phyloP scores from a whole-genome alignment of 768 basidiomycete species.

The Lentinus tigrinus region DNA sequence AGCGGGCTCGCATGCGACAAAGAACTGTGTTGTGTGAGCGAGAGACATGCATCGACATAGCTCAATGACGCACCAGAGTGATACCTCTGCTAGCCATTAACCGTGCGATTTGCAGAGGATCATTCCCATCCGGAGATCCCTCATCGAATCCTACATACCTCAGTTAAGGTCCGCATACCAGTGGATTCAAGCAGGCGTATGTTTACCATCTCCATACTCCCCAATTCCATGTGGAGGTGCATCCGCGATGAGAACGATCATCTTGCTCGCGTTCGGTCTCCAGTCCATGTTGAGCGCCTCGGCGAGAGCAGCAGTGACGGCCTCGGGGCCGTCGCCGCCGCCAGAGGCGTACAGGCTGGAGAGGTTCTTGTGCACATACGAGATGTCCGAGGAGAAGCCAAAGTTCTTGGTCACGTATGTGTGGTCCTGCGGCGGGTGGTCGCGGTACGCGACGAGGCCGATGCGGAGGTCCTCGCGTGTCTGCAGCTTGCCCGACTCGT shows the following conservation, averaged over 20 bases:
- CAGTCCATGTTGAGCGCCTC: slow-evolving; percentile 90
- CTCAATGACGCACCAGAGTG: slow-evolving; percentile 60
- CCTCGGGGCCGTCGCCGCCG: slow-evolving; percentile 95
- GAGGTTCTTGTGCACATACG: slow-evolving; percentile 80
- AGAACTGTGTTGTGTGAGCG: slow-evolving; percentile 59
- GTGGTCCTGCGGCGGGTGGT: slow-evolving; percentile 97
- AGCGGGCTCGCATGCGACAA: slow-evolving; percentile 98
- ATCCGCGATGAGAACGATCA: slow-evolving; percentile 96
- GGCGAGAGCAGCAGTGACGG: slow-evolving; percentile 89
- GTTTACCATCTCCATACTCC: slow-evolving; percentile 91
- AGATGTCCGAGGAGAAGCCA: slow-evolving; percentile 91
- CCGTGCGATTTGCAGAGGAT: slow-evolving; percentile 86
- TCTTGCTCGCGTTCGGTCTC: slow-evolving; percentile 86
- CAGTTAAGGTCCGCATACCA: slow-evolving; percentile 12
- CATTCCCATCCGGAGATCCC: slow-evolving; percentile 91
- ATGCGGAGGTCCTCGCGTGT: slow-evolving; percentile 84
- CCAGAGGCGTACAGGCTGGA: slow-evolving; percentile 85
- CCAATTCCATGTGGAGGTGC: slow-evolving; percentile 98
- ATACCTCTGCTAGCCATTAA: slow-evolving; percentile 90
- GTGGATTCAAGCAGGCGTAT: not conserved
- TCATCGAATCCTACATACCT: slow-evolving; percentile 74
- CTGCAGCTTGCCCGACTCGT: slow-evolving; percentile 91
- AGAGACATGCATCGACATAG: not conserved
- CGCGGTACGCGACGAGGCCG: slow-evolving; percentile 92
- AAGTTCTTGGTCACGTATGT: slow-evolving; percentile 93